Evolutionary conservation across 768 basidiomycete species (phyloP), one percentile per base, ranked within the genome.

Genomic region (Rhodotorula diobovata): DNA sequence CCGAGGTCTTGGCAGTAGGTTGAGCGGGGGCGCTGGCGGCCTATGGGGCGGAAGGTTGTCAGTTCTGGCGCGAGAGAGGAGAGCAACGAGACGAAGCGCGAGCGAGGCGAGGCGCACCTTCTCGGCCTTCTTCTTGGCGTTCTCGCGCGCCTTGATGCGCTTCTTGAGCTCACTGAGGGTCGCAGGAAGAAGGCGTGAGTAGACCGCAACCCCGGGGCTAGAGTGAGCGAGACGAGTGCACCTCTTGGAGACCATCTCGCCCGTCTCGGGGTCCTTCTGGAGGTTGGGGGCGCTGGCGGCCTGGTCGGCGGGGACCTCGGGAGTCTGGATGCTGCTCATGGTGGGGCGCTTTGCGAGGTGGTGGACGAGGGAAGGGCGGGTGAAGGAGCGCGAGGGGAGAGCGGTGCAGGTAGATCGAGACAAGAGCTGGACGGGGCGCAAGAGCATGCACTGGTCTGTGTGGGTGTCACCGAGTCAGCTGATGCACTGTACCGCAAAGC

Each of bases 201-300:
- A n/a, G 18, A 34, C n/a, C 50, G 43, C 28, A 55, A 21, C 10
- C 28, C 37, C 7, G 39, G 30, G 5, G 35, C 34, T 56, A 23
- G 35, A 9, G 34, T 15, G 16, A 37, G 20, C 32, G n/a, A 25
- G 12, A 12, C 8, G 41, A 18, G 23, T 88, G 69, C 63, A 95
- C 95, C 86, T 85, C 87, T 99, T 99, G 82, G 93, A 96, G 78
- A 99, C 88, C 88, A 96, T 85, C 82, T 98, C 94, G 46, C 93
- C 94, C 1, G 95, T 96, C 73, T 93, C 86, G 53, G 80, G 80
- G 75, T 83, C 83, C 76, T 81, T 81, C 72, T 80, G 81, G 28
- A 81, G 75, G 71, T 75, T 75, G 14, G 74, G 73, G 2, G 61
- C 68, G 37, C 53, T 66, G n/a, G 37, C 58, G 25, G 50, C 59